phyloP scores from a whole-genome alignment of 306 rosid genomes.

The Comarum palustre region DNA sequence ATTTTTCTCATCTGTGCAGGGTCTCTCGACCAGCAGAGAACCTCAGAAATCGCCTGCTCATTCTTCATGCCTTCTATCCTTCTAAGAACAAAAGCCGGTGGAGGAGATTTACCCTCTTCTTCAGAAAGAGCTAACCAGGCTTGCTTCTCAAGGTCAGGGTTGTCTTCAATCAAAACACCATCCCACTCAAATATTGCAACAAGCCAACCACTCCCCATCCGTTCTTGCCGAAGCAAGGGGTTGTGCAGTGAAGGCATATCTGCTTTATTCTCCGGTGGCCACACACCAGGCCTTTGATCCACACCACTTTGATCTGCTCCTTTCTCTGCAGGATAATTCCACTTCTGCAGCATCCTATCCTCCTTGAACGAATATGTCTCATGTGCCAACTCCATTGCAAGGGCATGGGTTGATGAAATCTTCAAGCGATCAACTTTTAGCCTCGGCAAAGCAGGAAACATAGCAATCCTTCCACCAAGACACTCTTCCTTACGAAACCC shows the following conservation, averaged over 20 bases:
- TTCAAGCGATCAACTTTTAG: constrained; percentile 28
- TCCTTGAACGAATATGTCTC: constrained; percentile 69
- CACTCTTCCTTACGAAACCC: constrained; percentile 40
- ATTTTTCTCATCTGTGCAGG: constrained; percentile 64
- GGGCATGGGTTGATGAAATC: constrained; percentile 52
- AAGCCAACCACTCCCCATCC: constrained; percentile 98
- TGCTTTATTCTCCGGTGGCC: constrained; percentile 87
- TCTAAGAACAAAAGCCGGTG: constrained; percentile 66
- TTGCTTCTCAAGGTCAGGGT: constrained; percentile 73
- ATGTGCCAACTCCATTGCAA: constrained; percentile 71
- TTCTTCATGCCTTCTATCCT: constrained; percentile 95
- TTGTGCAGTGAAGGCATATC: constrained; percentile 74
- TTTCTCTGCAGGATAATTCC: constrained; percentile 47
- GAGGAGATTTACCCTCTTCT: constrained; percentile 89
- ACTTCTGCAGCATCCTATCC: constrained; percentile 56
- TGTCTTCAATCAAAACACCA: constrained; percentile 82
- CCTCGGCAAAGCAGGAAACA: constrained; percentile 41
- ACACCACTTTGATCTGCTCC: constrained; percentile 49
- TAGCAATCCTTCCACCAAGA: constrained; percentile 47
- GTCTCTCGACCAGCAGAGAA: constrained; percentile 97
- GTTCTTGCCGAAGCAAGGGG: constrained; percentile 87
- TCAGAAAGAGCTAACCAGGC: constrained; percentile 78
- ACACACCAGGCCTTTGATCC: constrained; percentile 63
- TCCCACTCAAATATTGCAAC: constrained; percentile 98
- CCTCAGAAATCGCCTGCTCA: constrained; percentile 89